Base-by-base conservation (phyloP, 2,329 filamentous ascomycete genomes). In the Leptographium radiaticola region DNA sequence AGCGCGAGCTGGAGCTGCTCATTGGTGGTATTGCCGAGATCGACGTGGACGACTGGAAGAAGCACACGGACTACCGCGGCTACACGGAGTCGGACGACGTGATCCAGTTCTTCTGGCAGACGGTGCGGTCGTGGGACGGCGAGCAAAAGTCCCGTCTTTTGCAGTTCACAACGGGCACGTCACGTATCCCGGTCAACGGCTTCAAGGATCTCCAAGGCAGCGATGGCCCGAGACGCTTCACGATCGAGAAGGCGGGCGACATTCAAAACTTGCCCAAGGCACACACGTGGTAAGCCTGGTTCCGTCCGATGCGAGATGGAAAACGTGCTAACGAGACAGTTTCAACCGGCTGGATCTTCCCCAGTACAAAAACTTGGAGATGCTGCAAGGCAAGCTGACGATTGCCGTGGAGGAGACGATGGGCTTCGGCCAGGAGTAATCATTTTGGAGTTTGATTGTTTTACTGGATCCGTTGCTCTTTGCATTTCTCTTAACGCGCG, bases 1-100 rank as follows among this genome's bases (percentile, higher is more conserved):
- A 98, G 75, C 87, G 93, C 63, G 93, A 98, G 70, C 76, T 98
- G 49, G 93, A 98, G 71, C 73, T 98, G 61, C 78, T 98, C 61
- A 97, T 98, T 65, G 93, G 93, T 60, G 93, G 93, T 77, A 98
- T 98, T 63, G 93, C 93, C n/a, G 93, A 98, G 71, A 98, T 98
- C 62, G 93, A 98, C 65, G 91, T 98, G 16, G 93, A 98, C 57
- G 93, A 98, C 71, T 98, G 93, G 93, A 97, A 98, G 85, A 98
- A 98, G 76, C 93, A 98, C 72, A 98, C 93, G 48, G 93, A 98
- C 66, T 98, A 98, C 71, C 86, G 93, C 62, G 93, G 93, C 53
- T 98, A 98, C 77, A 96, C 94, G 11, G 93, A 98, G 71, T 89
- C 84, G 55, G 93, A 98, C 63, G 89, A 96, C 65, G 93, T 98